Evolutionary conservation across 495 filamentous ascomycete species (phyloP).

Genomic region (Delitschia confertaspora): DNA sequence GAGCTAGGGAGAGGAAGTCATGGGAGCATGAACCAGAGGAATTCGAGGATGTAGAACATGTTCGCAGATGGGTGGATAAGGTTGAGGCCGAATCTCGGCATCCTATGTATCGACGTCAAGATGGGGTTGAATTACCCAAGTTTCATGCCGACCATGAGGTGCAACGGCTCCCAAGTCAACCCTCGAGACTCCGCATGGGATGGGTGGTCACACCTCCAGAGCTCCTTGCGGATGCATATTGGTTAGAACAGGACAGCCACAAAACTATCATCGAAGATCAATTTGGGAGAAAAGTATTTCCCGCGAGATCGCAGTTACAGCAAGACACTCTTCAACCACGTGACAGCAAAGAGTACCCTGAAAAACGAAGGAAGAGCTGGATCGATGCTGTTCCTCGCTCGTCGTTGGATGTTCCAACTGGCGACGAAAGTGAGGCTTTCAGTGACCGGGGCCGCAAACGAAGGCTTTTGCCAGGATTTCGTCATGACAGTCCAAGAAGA

Average conservation of each 20-base stretch:
- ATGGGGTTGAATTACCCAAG: slow-evolving; percentile 44
- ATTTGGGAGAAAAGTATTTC: slow-evolving; percentile 61
- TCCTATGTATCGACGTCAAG: slow-evolving; percentile 38
- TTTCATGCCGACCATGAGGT: slow-evolving; percentile 36
- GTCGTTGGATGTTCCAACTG: slow-evolving; percentile 14
- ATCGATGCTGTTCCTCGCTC: slow-evolving; percentile 15
- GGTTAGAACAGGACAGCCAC: slow-evolving; percentile 70
- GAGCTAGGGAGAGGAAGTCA: slow-evolving; percentile 59
- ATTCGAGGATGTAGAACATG: slow-evolving; percentile 61
- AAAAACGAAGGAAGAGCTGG: slow-evolving; percentile 24
- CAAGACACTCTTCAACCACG: slow-evolving; percentile 19
- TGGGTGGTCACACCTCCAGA: slow-evolving; percentile 73
- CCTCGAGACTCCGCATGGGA: slow-evolving; percentile 54
- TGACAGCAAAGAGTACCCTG: slow-evolving; percentile 33
- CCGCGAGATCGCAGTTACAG: slow-evolving; percentile 26
- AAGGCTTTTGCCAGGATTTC: slow-evolving; percentile 19
- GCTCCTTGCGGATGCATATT: slow-evolving; percentile 73
- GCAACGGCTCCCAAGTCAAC: slow-evolving; percentile 5
- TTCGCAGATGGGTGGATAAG: slow-evolving; percentile 65
- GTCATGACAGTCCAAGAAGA: slow-evolving; percentile 14
- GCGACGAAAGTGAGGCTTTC: slow-evolving; percentile 21
- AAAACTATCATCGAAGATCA: slow-evolving; percentile 67
- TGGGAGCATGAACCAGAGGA: slow-evolving; percentile 65
- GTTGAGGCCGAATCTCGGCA: slow-evolving; percentile 45
- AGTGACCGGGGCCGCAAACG: slow-evolving; percentile 26